Evolutionary conservation across 257 asterid species (phyloP).

Genomic region (Solanum appendiculatum): DNA sequence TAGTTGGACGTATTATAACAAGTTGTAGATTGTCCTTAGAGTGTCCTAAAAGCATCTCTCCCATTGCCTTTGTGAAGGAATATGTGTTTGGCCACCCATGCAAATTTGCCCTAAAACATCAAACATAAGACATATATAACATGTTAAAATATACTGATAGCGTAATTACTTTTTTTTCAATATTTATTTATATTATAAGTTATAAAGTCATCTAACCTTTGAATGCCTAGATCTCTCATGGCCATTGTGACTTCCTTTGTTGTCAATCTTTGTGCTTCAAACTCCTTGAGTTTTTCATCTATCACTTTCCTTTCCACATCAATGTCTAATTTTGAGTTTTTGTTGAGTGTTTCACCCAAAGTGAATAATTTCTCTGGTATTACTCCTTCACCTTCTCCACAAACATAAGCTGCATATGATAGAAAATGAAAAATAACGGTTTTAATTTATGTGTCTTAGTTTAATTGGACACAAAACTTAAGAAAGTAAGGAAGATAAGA

Average conservation of each 20-base stretch:
- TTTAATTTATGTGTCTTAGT: not conserved
- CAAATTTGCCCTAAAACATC: slow-evolving; percentile 23
- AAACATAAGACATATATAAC: too few species aligned
- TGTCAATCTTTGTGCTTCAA: slow-evolving; percentile 13
- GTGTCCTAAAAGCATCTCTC: slow-evolving; percentile 41
- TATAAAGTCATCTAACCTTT: slow-evolving; percentile 19
- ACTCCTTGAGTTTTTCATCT: slow-evolving; percentile 22
- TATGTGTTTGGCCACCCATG: slow-evolving; percentile 81
- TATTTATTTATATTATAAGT: too few species aligned
- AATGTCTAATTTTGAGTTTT: slow-evolving; percentile 31
- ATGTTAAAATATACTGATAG: not conserved
- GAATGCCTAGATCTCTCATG: slow-evolving; percentile 52
- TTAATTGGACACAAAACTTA: not conserved
- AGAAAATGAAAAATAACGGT: not conserved
- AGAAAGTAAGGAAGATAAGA: not conserved
- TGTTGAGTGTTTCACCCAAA: slow-evolving; percentile 38
- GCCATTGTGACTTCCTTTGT: slow-evolving; percentile 20
- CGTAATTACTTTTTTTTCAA: not conserved
- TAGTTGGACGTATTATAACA: slow-evolving; percentile 45
- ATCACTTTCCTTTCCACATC: slow-evolving; percentile 25
- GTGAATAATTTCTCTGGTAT: slow-evolving; percentile 25
- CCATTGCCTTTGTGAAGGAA: slow-evolving; percentile 63
- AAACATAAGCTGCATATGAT: slow-evolving; percentile 29
- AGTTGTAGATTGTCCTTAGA: slow-evolving; percentile 21
- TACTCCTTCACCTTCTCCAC: slow-evolving; percentile 29